Evolutionary conservation across 768 basidiomycete genomes (phyloP), one percentile per base, ranked within the genome.

Genomic region (Pisolithus orientalis): DNA sequence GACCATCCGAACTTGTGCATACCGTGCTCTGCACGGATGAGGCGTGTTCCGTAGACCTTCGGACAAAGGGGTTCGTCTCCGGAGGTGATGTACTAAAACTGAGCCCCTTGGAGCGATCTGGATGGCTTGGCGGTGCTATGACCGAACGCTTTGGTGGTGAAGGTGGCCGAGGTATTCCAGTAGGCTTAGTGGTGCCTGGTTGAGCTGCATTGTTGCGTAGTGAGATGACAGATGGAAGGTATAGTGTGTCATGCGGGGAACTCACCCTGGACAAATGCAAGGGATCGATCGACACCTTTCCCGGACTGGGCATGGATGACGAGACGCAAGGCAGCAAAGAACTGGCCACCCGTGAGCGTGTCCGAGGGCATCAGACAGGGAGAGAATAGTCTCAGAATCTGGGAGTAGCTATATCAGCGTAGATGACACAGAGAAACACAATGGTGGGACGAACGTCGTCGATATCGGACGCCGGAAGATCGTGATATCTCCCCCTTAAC

Each of bases 251-350:
- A 58, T 49, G 39, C 56, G 28, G 43, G 3, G 6, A 6, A 50
- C 79, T 53, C 57, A 87, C 89, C 83, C 73, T 91, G 89, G 1
- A 85, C 76, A 57, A 91, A 91, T 0, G 84, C 87, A 28, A 90
- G 75, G 6, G 72, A 72, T 42, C 81, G 71, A 53, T 90, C 87
- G 2, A 87, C 66, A 7, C 79, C 75, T 52, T 78, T 80, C 10
- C 87, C 86, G n/a, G 60, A 60, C 59, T 80, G 75, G 34, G 72
- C 78, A 50, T 90, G 87, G 6, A 79, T 65, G 1, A 85, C 77
- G 2, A 91, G 78, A 39, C 89, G 70, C 24, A 89, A 69, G 0
- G 78, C 82, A 7, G 87, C 87, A 59, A 90, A 90, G 63, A 90
- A 87, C 59, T 91, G 84, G 14, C 84, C 83, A 1, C 83, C 82